phyloP scores from a whole-genome alignment of 2,329 filamentous ascomycete species.

The Aspergillus jensenii region DNA sequence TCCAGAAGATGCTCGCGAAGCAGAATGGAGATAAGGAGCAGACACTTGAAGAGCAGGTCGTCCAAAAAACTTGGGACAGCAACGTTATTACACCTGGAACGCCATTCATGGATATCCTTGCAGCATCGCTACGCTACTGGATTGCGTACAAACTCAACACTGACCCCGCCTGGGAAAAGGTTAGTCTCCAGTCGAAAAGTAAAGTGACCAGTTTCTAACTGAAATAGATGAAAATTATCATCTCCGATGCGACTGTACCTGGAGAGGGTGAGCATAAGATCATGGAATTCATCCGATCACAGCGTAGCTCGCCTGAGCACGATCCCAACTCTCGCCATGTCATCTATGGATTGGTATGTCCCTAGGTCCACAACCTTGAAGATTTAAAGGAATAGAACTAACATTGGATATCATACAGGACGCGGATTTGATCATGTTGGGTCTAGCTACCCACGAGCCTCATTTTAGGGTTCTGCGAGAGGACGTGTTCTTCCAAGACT shows the following conservation, averaged over 20 bases:
- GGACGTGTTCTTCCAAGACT: constrained; percentile 92
- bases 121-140: constrained; percentile 90
- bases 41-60: constrained; percentile 58
- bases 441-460: constrained; percentile 93
- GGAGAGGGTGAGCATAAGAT: constrained; percentile 99
- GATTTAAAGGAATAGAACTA: constrained; percentile 12
- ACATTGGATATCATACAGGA: constrained; percentile 51
- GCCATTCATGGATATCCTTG: constrained; percentile 97
- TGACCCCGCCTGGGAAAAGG: constrained; percentile 88
- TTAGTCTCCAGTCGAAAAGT: constrained; percentile 23
- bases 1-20: constrained; percentile 78
- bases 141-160: constrained; percentile 96
- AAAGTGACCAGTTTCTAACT: constrained; percentile 21
- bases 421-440: constrained; percentile 98
- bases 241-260: constrained; percentile 95
- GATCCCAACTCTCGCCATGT: constrained; percentile 97
- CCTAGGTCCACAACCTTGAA: no score
- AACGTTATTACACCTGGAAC: constrained; percentile 92
- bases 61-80: constrained; percentile 91
- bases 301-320: constrained; percentile 84
- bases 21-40: constrained; percentile 67
- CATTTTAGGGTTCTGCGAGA: constrained; percentile 95
- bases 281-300: constrained; percentile 96
- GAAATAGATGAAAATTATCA: constrained; percentile 80
- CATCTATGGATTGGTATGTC: constrained; percentile 76